Percentiles rank a stretch among this genome's conserved stretches.
phyloP scores from a whole-genome alignment of 2,329 filamentous ascomycete genomes.

The Massarina eburnea region DNA sequence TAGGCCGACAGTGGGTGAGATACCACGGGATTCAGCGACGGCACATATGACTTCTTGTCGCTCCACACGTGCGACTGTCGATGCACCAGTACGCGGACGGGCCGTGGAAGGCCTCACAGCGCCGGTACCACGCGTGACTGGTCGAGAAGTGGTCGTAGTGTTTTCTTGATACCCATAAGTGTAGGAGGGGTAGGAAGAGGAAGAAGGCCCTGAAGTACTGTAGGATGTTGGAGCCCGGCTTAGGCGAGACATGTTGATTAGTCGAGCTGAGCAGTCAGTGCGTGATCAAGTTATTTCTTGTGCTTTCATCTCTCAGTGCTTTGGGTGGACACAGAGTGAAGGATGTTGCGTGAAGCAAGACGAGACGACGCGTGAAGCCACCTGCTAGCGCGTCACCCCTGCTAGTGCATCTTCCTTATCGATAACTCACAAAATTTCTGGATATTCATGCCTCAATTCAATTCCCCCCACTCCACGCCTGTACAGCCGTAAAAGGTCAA shows the following conservation, averaged over 20 bases:
- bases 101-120: conserved; percentile 47
- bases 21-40: conserved; percentile 81
- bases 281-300: conserved; percentile 13
- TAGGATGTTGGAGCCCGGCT: conserved; percentile 30
- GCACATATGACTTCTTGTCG: conserved; percentile 82
- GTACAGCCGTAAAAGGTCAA: conserved; percentile 2
- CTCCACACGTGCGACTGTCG: conserved; percentile 58
- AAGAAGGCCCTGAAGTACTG: conserved; percentile 30
- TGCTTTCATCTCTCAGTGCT: conserved; percentile 1
- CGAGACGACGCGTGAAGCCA: conserved; percentile 2
- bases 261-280: conserved; percentile 20
- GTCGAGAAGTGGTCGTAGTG: conserved; percentile 40
- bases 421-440: conserved; percentile 2
- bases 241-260: conserved; percentile 29
- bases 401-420: conserved; percentile 14
- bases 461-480: background rate
- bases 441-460: background rate
- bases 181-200: conserved; percentile 37
- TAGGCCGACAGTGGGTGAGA: conserved; percentile 80
- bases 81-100: conserved; percentile 57
- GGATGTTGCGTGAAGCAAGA: conserved; percentile 4
- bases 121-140: conserved; percentile 34
- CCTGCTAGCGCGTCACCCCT: conserved; percentile 17
- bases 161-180: conserved; percentile 36
- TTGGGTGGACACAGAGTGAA: background rate